Evolutionary conservation across 768 basidiomycete species (phyloP).

Genomic region (Pluteus cervinus): DNA sequence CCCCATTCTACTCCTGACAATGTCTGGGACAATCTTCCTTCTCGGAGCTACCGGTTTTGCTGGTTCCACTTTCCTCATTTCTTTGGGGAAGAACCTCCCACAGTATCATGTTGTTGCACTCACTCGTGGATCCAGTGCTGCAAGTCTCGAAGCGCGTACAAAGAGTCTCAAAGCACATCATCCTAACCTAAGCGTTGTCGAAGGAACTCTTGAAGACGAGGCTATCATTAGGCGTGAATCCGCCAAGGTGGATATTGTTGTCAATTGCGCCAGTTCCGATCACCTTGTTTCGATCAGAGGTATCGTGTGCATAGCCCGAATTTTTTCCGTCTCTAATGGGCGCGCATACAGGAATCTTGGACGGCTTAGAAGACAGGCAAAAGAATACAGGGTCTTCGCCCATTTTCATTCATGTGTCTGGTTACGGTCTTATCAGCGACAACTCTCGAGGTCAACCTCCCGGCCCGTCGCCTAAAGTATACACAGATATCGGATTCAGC

Average conservation of each 20-base stretch:
- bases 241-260: slow-evolving; percentile 28
- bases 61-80: slow-evolving; percentile 31
- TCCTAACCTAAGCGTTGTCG: slow-evolving; percentile 25
- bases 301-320: slow-evolving; percentile 7
- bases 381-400: slow-evolving; percentile 30
- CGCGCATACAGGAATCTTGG: slow-evolving; percentile 25
- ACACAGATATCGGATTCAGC: slow-evolving; percentile 31
- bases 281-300: slow-evolving; percentile 26
- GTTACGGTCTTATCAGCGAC: slow-evolving; percentile 33
- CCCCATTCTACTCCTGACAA: too few relatives aligned
- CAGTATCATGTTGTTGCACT: slow-evolving; percentile 28
- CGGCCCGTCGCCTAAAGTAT: slow-evolving; percentile 19
- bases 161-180: slow-evolving; percentile 25
- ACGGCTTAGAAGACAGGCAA: slow-evolving; percentile 29
- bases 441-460: slow-evolving; percentile 32
- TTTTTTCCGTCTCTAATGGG: neutral
- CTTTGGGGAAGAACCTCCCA: slow-evolving; percentile 24
- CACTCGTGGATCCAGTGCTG: slow-evolving; percentile 27
- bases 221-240: slow-evolving; percentile 28
- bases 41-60: slow-evolving; percentile 40
- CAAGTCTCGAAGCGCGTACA: slow-evolving; percentile 20
- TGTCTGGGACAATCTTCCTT: slow-evolving; percentile 24
- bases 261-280: slow-evolving; percentile 36
- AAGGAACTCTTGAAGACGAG: slow-evolving; percentile 32
- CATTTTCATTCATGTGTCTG: slow-evolving; percentile 38